Conservation (phyloP, 306 rosid genomes). For the Vachellia pachyceras region DNA sequence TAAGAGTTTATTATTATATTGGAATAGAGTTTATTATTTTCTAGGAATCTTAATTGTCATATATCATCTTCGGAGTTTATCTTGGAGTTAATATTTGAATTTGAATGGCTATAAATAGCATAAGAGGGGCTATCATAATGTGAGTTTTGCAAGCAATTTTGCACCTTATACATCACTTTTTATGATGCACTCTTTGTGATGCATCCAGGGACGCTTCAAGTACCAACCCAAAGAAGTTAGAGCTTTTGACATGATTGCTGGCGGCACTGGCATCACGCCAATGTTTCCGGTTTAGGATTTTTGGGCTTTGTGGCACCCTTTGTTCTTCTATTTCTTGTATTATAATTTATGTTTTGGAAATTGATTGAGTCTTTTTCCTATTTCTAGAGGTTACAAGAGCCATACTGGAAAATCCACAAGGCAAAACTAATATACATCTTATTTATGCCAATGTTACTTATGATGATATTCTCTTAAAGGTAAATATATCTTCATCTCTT, state of each 20-base stretch:
- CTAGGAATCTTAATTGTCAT: neutral
- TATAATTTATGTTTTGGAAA: conserved; percentile 15
- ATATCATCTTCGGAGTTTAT: neutral
- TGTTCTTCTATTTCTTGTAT: conserved; percentile 14
- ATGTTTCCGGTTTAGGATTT: conserved; percentile 74
- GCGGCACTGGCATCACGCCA: conserved; percentile 95
- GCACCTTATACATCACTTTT: conserved; percentile 8
- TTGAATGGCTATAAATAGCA: neutral
- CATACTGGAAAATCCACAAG: conserved; percentile 76
- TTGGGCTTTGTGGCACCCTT: conserved; percentile 11
- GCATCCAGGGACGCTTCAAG: conserved; percentile 79
- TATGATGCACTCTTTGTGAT: neutral
- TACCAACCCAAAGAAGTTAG: conserved; percentile 75
- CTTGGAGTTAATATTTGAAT: neutral
- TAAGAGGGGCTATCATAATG: neutral
- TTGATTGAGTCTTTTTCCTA: neutral
- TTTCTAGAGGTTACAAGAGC: conserved; percentile 74
- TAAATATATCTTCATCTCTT: conserved; percentile 35
- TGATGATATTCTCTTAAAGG: conserved; percentile 88
- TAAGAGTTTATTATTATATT: neutral
- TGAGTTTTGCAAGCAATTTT: neutral
- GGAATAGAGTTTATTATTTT: neutral
- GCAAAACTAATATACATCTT: conserved; percentile 69
- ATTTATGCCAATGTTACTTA: conserved; percentile 81
- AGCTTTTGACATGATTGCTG: conserved; percentile 93